Base-by-base conservation (phyloP, 2,329 filamentous ascomycete species). In the Myriangium duriaei region DNA sequence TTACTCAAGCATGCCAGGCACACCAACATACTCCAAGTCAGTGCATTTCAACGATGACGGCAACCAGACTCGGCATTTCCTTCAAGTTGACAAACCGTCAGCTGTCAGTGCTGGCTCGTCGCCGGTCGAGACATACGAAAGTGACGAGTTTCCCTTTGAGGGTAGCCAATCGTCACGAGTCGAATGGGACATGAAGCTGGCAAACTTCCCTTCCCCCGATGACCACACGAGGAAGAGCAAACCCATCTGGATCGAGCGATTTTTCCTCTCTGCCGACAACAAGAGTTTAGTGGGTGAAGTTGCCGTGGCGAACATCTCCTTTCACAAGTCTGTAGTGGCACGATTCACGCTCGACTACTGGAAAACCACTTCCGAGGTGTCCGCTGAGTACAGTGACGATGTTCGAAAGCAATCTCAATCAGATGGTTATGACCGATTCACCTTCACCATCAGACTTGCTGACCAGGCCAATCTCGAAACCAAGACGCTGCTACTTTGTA, bases 31-130 rank as follows among this genome's bases (percentile, higher is more conserved):
- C 56, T 81, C 81, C 49, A 98, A 98, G 60, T 86, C 83, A 10
- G 91, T 98, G n/a, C 91, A 98, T 61, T 98, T 98, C 56, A 91
- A 96, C 61, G 84, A 88, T 16, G 84, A 94, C 54, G 75, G 96
- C 28, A 91, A 96, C 62, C 88, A 96, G 51, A 88, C 96, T 28
- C 76, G 91, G 19, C 91, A 96, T 57, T 98, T 98, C 59, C 67
- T 95, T 14, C 85, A 95, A 55, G 79, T 95, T 5, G 91, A 98
- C 54, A 76, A 84, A 40, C 91, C 91, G 2, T 77, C 93, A n/a
- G 91, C 91, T 34, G 91, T 98, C 56, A 96, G 88, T 58, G 87
- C 87, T 37, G 81, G 85, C 11, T 88, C 88, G 1, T 96, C 91
- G 2, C 91, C 91, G 0, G 81, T 83, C 5, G 88, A 96, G 42